phyloP scores from a whole-genome alignment of 2,329 filamentous ascomycete species.

The Epichloe sylvatica region DNA sequence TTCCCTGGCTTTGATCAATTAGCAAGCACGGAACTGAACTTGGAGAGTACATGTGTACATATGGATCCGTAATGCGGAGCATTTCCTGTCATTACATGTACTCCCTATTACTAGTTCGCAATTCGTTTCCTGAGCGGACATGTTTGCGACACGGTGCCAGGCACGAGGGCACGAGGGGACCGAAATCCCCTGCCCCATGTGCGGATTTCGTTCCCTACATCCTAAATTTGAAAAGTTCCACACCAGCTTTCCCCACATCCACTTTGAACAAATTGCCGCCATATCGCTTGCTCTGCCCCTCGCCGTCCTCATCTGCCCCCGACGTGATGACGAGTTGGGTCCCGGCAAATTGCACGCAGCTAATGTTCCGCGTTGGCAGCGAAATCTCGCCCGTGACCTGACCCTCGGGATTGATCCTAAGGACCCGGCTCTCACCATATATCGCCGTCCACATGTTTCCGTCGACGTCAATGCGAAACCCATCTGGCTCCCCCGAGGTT shows the following conservation, averaged over 20 bases:
- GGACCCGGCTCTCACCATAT: conserved; percentile 63
- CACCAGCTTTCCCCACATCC: conserved; percentile 58
- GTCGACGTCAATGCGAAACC: conserved; percentile 69
- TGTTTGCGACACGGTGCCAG: conserved; percentile 1
- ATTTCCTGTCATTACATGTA: no score
- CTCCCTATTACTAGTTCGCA: no score
- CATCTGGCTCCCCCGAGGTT: conserved; percentile 59
- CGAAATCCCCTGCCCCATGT: no score
- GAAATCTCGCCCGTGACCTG: conserved; percentile 59
- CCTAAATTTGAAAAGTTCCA: conserved; percentile 51
- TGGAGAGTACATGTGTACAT: neutral
- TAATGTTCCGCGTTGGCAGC: conserved; percentile 65
- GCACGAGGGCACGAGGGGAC: no score
- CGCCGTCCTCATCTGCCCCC: conserved; percentile 51
- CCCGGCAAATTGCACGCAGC: conserved; percentile 69
- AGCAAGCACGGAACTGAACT: neutral
- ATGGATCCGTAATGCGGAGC: no score
- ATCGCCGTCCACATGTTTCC: conserved; percentile 82
- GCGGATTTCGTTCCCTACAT: conserved; percentile 17
- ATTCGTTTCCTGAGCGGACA: neutral
- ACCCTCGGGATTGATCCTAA: conserved; percentile 58
- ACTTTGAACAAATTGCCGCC: conserved; percentile 63
- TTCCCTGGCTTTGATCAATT: no score
- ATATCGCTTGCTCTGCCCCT: conserved; percentile 44
- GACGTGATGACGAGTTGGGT: conserved; percentile 66